Evolutionary conservation across 257 asterid genomes (phyloP).

Genomic region (Avicennia marina): DNA sequence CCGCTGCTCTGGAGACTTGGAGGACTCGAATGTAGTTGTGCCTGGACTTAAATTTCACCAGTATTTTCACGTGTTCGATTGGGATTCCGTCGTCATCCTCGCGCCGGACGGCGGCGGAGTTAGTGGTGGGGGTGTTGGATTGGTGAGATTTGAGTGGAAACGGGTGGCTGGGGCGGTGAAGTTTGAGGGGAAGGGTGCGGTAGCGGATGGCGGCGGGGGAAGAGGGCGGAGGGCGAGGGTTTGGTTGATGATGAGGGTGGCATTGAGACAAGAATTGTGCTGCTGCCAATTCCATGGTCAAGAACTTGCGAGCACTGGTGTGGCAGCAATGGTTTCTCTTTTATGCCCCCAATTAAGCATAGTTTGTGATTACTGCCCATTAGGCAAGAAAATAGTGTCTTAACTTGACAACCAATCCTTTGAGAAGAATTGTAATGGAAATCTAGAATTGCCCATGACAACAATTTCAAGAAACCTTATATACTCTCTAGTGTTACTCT

Average conservation of each 20-base stretch:
- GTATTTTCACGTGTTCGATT: conserved; percentile 61
- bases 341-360: too few species aligned
- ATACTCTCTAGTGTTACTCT: too few species aligned
- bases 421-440: too few species aligned
- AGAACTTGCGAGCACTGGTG: too few species aligned
- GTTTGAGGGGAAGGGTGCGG: conserved; percentile 11
- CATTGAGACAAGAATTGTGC: conserved; percentile 29
- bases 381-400: too few species aligned
- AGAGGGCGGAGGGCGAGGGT: conserved; percentile 12
- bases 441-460: too few species aligned
- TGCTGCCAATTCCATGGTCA: conserved; percentile 23
- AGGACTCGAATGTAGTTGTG: conserved; percentile 80
- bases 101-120: conserved; percentile 12
- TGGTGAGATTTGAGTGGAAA: conserved; percentile 23
- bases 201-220: conserved; percentile 17
- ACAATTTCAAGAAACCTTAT: too few species aligned
- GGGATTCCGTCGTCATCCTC: conserved; percentile 64
- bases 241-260: conserved; percentile 9
- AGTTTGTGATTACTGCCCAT: too few species aligned
- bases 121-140: conserved; percentile 14
- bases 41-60: conserved; percentile 75
- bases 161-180: conserved; percentile 10
- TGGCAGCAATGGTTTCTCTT: too few species aligned
- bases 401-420: too few species aligned
- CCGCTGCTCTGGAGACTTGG: conserved; percentile 75